A percentile compares a stretch with the other conserved stretches of the same genome.
phyloP scores from a whole-genome alignment of 768 basidiomycete species.

The Lactifluus volemus region DNA sequence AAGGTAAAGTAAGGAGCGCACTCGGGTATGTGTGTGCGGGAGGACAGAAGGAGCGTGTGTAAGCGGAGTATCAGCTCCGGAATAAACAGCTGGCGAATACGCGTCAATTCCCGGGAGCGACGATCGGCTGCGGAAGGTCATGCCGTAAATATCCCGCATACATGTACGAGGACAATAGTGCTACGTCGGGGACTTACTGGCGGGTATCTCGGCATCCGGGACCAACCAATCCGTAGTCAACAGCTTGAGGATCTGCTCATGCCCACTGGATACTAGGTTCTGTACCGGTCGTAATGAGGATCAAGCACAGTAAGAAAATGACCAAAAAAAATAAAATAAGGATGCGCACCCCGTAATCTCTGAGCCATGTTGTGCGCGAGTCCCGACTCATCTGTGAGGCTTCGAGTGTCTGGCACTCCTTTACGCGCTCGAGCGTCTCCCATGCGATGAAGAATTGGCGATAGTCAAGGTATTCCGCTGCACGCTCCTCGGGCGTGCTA shows the following conservation, averaged over 20 bases:
- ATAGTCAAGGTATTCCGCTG: slow-evolving; percentile 72
- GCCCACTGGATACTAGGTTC: slow-evolving; percentile 54
- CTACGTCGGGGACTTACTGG: slow-evolving; percentile 2
- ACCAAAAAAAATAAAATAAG: too few relatives aligned
- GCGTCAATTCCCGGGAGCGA: slow-evolving; percentile 56
- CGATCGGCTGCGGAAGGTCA: slow-evolving; percentile 34
- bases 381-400: slow-evolving; percentile 51
- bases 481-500: slow-evolving; percentile 58
- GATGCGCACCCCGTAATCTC: slow-evolving; percentile 48
- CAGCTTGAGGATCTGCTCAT: slow-evolving; percentile 58
- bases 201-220: slow-evolving; percentile 35
- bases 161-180: too few relatives aligned
- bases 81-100: slow-evolving; percentile 83
- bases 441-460: slow-evolving; percentile 72
- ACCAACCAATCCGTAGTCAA: slow-evolving; percentile 75
- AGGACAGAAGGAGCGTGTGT: slow-evolving; percentile 61
- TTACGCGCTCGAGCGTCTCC: slow-evolving; percentile 54
- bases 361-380: slow-evolving; percentile 49
- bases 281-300: slow-evolving; percentile 21
- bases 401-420: slow-evolving; percentile 51
- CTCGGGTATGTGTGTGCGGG: slow-evolving; percentile 58
- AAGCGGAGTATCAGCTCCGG: slow-evolving; percentile 86
- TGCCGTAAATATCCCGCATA: background rate
- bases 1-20: slow-evolving; percentile 30
- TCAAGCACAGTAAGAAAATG: background rate